Evolutionary conservation across 2,329 filamentous ascomycete species (phyloP), one percentile per base, ranked within the genome.

Genomic region (Ascochyta clinopodiicola): DNA sequence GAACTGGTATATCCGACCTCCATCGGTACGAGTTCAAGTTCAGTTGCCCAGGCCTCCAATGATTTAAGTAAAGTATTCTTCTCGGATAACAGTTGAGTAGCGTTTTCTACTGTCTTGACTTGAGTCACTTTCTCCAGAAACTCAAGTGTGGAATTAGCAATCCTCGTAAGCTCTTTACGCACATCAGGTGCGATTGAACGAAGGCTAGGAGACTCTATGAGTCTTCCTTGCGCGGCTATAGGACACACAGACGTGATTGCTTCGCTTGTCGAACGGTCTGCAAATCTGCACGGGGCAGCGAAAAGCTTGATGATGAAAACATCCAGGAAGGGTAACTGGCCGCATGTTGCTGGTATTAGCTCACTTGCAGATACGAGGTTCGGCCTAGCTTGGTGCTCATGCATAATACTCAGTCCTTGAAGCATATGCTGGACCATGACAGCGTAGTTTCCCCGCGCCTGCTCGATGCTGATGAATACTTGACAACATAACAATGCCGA

Each of bases 381-480:
- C 57, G 78, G 77, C 49, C 78, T 73, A 57, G 73, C 74, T 13
- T 71, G 72, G 45, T 76, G 70, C 60, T 80, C 73, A 56, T 68
- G 74, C 73, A 80, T 77, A 60, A 81, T 80, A n/a, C 64, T 67
- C 39, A 81, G 71, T 51, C 79, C 79, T 49, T 59, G 75, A 60
- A 79, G 69, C 21, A 80, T 74, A 50, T 81, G 79, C 39, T 77
- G 75, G 36, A 69, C 74, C 77, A 80, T 78, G 34, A 77, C 72
- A 56, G 67, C 54, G 34, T 75, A 79, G 49, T 80, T 78, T 5
- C 67, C 64, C 27, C 69, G 69, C 47, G 77, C 73, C 67, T 81
- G 78, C 61, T 81, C 79, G 51, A 81, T 80, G 60, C 79, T 80
- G 61, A 81, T 80, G 58, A 81, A 75, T 36, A 80, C 63, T 58